phyloP scores from a whole-genome alignment of 1,139 yeast genomes.

The Pichia sp. region DNA sequence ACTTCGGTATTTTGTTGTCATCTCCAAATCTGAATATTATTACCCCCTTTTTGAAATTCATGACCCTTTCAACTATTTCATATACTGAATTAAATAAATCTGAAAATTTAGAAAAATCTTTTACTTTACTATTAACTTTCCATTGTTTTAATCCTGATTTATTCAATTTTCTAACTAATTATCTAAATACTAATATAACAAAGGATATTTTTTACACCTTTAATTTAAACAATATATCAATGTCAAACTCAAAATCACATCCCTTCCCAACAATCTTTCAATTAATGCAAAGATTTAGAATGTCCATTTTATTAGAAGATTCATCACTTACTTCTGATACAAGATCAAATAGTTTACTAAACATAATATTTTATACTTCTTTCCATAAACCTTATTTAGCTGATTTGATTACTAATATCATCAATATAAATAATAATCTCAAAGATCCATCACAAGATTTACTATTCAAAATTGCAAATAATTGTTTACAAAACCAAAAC shows the following conservation, averaged over 20 bases:
- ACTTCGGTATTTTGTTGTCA: constrained; percentile 21
- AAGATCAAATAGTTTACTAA: constrained; percentile 13
- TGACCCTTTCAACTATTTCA: constrained; percentile 12
- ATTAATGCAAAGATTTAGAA: constrained; percentile 17
- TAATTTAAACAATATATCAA: neutral
- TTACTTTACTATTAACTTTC: constrained; percentile 17
- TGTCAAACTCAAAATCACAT: neutral
- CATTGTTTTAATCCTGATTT: constrained; percentile 18
- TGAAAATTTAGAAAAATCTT: constrained; percentile 19
- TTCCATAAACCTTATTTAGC: constrained; percentile 8
- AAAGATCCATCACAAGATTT: neutral
- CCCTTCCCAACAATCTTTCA: constrained; percentile 16
- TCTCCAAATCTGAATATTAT: constrained; percentile 13
- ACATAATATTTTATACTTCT: constrained; percentile 12
- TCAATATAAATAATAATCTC: neutral
- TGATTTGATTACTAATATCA: constrained; percentile 1
- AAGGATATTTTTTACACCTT: constrained; percentile 3
- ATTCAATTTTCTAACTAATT: constrained; percentile 6
- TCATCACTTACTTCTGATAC: constrained; percentile 19
- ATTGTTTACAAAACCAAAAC: neutral
- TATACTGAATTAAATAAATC: constrained; percentile 16
- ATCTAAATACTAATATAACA: neutral
- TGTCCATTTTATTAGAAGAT: constrained; percentile 16
- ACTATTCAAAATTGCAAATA: constrained; percentile 2
- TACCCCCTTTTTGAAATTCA: constrained; percentile 16